Conservation (phyloP, 805 yeast species). For the Ogataea salicorniae region DNA sequence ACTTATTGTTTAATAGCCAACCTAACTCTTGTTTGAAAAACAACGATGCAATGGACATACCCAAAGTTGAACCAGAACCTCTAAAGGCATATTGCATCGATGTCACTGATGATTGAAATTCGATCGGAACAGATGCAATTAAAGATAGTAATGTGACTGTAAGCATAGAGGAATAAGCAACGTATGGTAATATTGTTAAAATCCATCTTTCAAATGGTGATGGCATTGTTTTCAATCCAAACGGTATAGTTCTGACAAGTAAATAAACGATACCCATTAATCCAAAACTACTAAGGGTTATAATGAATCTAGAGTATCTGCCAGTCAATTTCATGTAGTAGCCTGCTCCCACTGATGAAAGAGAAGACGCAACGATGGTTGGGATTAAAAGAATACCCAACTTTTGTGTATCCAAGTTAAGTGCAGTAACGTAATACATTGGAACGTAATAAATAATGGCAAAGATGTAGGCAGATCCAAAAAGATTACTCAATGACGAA, state of each 20-base stretch:
- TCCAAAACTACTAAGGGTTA: constrained; percentile 38
- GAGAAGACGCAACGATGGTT: constrained; percentile 52
- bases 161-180: constrained; percentile 53
- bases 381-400: constrained; percentile 59
- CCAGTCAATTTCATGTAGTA: constrained; percentile 61
- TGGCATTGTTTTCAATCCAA: constrained; percentile 9
- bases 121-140: constrained; percentile 66
- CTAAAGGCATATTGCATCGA: constrained; percentile 63
- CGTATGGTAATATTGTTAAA: constrained; percentile 44
- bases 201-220: constrained; percentile 36
- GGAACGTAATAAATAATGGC: constrained; percentile 55
- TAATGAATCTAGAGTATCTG: constrained; percentile 44
- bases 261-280: constrained; percentile 36
- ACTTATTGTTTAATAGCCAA: constrained; percentile 23
- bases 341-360: constrained; percentile 62
- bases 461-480: constrained; percentile 44
- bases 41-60: constrained; percentile 60
- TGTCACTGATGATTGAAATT: constrained; percentile 62
- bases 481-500: constrained; percentile 61
- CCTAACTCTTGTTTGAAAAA: constrained; percentile 47
- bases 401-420: constrained; percentile 46
- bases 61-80: constrained; percentile 61
- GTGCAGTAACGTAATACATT: constrained; percentile 52
- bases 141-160: constrained; percentile 63
- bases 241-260: constrained; percentile 20